Percentiles rank a stretch among this genome's conserved stretches.
Evolutionary conservation across 2,329 filamentous ascomycete species (phyloP).

Genomic region (Fusarium protoensiforme): DNA sequence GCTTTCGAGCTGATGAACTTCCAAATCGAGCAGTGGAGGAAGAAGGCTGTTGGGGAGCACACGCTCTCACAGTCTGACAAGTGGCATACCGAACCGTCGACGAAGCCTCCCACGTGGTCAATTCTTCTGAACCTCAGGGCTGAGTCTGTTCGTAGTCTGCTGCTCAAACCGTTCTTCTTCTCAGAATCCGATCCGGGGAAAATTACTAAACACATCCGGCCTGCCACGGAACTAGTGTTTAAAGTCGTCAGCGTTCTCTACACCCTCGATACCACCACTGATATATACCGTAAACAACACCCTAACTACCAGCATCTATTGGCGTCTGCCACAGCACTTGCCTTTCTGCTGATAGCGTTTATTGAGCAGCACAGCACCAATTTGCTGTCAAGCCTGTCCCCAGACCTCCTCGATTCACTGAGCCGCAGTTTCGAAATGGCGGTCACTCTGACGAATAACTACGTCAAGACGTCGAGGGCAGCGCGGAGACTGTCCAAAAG

Average conservation of each 20-base stretch:
- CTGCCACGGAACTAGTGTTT: constrained; percentile 18
- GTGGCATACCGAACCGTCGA: constrained; percentile 18
- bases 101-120: constrained; percentile 20
- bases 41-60: constrained; percentile 33
- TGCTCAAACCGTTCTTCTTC: constrained; percentile 24
- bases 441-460: constrained; percentile 16
- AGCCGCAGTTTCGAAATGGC: constrained; percentile 29
- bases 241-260: constrained; percentile 25
- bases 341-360: constrained; percentile 23
- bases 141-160: constrained; percentile 21
- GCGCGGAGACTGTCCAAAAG: constrained; percentile 19
- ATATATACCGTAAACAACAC: constrained; percentile 24
- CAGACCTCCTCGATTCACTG: constrained; percentile 14
- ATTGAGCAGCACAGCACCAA: constrained; percentile 23
- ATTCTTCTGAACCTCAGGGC: constrained; percentile 24
- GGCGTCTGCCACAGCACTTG: constrained; percentile 15
- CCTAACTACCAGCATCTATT: constrained; percentile 23
- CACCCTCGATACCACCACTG: constrained; percentile 10
- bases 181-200: constrained; percentile 24
- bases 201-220: constrained; percentile 18
- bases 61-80: constrained; percentile 1
- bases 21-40: constrained; percentile 44
- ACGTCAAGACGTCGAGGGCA: constrained; percentile 7
- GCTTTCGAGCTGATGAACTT: constrained; percentile 45
- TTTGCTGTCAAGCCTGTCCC: constrained; percentile 12